These are phyloP conservation scores for Cystofilobasidium bisporidii DNA, from an alignment of 768 basidiomycete species.

Conservation along the genomic window DNA sequence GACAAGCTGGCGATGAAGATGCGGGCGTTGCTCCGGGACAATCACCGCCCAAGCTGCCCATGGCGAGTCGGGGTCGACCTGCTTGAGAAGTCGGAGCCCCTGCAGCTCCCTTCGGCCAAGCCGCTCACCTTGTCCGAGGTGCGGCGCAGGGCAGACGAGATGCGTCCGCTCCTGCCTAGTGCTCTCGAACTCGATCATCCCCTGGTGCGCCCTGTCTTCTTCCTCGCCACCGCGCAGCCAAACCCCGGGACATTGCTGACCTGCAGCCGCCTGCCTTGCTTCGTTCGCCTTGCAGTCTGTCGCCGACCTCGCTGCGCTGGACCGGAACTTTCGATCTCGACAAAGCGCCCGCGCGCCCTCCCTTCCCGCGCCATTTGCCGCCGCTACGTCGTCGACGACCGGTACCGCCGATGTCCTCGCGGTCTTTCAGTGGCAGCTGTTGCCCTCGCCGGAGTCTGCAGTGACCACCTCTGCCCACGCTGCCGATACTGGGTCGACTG, in stretches of 20 bases:
- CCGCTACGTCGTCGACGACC: neutral
- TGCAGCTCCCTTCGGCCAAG: neutral
- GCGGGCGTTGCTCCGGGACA: neutral
- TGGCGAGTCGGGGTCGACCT: neutral
- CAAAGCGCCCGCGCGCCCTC: neutral
- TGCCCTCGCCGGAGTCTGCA: neutral
- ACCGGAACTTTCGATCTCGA: neutral
- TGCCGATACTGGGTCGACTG: too few relatives aligned
- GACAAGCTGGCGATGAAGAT: neutral
- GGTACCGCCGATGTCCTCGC: neutral
- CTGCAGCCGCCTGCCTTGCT: too few relatives aligned
- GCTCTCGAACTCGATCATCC: neutral
- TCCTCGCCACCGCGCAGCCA: too few relatives aligned
- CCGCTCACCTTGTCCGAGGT: neutral
- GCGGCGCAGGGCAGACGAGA: neutral
- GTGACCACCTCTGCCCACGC: too few relatives aligned
- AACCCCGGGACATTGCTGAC: too few relatives aligned
- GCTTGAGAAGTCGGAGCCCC: neutral
- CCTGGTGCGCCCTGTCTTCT: neutral
- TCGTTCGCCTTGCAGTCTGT: neutral
- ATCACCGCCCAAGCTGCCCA: neutral
- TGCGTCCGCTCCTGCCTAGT: neutral
- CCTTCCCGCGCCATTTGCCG: neutral
- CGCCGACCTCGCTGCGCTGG: neutral
- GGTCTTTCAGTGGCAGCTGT: conserved; percentile 1